These are phyloP conservation scores for Pythium sukuiense DNA, from an alignment of 352 stramenopile species.

Conservation along the genomic window DNA sequence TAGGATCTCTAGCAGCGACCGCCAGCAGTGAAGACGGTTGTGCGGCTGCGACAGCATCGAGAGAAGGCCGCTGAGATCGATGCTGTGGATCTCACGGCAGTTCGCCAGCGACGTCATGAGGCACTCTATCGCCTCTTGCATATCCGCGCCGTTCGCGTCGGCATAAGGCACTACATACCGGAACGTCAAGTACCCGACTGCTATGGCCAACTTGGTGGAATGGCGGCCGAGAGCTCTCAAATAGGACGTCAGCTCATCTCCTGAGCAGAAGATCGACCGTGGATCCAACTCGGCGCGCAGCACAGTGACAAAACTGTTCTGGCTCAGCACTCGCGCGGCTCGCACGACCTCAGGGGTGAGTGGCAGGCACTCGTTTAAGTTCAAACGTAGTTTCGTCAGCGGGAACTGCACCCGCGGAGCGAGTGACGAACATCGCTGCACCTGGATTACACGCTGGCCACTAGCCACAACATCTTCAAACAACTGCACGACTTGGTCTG, in stretches of 20 bases:
- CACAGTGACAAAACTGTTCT: background rate
- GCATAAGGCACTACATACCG: background rate
- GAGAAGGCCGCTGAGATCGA: background rate
- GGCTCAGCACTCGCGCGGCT: background rate
- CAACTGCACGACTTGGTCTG: background rate
- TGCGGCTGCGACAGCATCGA: background rate
- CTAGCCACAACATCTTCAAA: background rate
- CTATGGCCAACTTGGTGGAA: background rate
- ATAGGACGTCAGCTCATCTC: background rate
- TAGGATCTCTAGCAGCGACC: background rate
- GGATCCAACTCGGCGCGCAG: background rate
- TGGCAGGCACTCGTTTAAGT: background rate
- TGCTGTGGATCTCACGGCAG: background rate
- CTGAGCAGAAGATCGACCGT: background rate
- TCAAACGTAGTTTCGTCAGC: background rate
- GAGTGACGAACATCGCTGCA: background rate
- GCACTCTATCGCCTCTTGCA: background rate
- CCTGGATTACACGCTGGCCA: background rate
- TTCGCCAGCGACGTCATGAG: background rate
- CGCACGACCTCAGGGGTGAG: background rate
- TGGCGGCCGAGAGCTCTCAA: background rate
- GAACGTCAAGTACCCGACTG: background rate
- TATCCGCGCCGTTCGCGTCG: background rate
- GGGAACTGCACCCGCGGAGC: background rate
- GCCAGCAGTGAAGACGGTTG: background rate